Evolutionary conservation across 108 stramenopile genomes (phyloP).

Genomic region (Cyclotella kingstonii): DNA sequence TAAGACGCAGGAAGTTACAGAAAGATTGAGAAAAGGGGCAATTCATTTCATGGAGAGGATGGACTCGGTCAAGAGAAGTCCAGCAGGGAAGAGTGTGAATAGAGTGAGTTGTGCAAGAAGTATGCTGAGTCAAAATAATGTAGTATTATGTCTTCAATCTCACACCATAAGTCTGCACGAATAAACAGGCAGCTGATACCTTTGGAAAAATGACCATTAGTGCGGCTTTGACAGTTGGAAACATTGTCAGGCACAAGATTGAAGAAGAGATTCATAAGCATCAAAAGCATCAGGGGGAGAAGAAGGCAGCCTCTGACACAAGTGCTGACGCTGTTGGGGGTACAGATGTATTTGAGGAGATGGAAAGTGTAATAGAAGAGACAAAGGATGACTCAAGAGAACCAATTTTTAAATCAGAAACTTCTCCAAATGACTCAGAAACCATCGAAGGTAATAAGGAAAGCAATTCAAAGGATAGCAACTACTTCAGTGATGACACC

Average conservation of each 20-base stretch:
- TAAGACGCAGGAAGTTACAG: constrained; percentile 74
- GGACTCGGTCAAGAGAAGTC: constrained; percentile 57
- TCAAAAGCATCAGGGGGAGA: constrained; percentile 2
- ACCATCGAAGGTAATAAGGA: too few species aligned
- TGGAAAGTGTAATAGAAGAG: too few species aligned
- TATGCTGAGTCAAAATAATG: too few species aligned
- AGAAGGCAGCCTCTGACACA: background rate
- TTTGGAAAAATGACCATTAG: constrained; percentile 32
- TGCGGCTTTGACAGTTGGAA: constrained; percentile 31
- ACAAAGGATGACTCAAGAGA: too few species aligned
- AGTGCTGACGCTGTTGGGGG: background rate
- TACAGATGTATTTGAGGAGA: too few species aligned
- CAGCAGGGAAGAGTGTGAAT: constrained; percentile 64
- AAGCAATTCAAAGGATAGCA: too few species aligned
- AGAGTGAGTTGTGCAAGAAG: constrained; percentile 32
- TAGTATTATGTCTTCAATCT: background rate
- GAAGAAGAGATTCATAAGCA: constrained; percentile 42
- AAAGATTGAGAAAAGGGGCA: constrained; percentile 68
- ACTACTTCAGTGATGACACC: too few species aligned
- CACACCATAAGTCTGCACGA: background rate
- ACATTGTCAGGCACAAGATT: constrained; percentile 31
- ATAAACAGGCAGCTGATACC: constrained; percentile 24
- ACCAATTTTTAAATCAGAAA: too few species aligned
- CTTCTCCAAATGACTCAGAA: too few species aligned
- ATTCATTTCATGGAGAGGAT: constrained; percentile 49